Evolutionary conservation across 2,329 filamentous ascomycete genomes (phyloP).

Genomic region (Trichoderma sp.): DNA sequence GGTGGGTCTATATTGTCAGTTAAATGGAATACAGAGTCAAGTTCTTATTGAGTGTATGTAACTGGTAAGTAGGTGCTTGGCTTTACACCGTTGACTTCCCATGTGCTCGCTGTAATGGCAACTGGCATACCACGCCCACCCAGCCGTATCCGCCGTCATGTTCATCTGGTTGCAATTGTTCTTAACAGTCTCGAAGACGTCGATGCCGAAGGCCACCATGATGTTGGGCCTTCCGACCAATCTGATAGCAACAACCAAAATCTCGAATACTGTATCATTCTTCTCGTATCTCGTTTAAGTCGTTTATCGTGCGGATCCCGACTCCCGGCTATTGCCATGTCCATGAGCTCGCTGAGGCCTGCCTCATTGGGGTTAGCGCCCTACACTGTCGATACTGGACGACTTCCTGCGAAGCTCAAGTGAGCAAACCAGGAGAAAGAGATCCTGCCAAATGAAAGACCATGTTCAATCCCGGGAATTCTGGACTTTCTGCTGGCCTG

Average conservation of each 20-base stretch:
- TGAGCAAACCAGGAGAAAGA: not conserved
- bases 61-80: too few species aligned
- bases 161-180: not conserved
- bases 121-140: slow-evolving; percentile 40
- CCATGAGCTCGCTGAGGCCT: slow-evolving; percentile 2
- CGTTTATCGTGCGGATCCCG: not conserved
- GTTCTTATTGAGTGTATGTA: too few species aligned
- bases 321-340: not conserved
- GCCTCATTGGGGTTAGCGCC: not conserved
- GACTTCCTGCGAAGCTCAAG: not conserved
- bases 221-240: not conserved
- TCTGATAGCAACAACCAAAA: not conserved
- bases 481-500: too few species aligned
- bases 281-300: not conserved
- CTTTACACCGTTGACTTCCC: slow-evolving; percentile 46
- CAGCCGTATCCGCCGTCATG: slow-evolving; percentile 57
- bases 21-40: too few species aligned
- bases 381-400: not conserved
- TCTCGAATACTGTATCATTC: not conserved
- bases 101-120: slow-evolving; percentile 44
- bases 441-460: not conserved
- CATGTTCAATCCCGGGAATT: too few species aligned
- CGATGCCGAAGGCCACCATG: not conserved
- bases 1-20: too few species aligned
- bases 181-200: not conserved